Evolutionary conservation across 2,329 filamentous ascomycete genomes (phyloP).

Genomic region (Chaetomium sp.): DNA sequence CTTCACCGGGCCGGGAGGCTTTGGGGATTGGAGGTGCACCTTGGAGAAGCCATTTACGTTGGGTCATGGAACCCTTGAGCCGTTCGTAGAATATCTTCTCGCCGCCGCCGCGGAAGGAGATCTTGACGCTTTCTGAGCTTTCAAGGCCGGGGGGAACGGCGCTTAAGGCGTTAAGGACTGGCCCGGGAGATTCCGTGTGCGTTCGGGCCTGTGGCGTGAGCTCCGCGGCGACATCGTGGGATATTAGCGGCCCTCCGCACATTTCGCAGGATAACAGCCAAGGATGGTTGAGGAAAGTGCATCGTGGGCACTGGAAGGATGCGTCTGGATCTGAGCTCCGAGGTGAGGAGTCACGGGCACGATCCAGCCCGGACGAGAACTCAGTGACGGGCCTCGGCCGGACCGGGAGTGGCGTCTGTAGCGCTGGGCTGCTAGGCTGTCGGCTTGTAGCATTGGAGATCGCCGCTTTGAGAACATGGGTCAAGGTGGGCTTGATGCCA

Average conservation of each 20-base stretch:
- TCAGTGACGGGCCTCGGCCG: constrained; percentile 35
- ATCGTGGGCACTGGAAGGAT: constrained; percentile 74
- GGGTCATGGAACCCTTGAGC: constrained; percentile 82
- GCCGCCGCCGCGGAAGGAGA: constrained; percentile 88
- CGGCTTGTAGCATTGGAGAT: constrained; percentile 73
- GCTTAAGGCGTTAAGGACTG: constrained; percentile 54
- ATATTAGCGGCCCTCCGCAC: constrained; percentile 75
- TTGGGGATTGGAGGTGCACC: constrained; percentile 85
- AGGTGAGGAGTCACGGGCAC: constrained; percentile 20
- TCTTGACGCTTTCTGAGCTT: constrained; percentile 75
- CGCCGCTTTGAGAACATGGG: constrained; percentile 81
- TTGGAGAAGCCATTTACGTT: constrained; percentile 93
- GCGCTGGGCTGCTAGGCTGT: constrained; percentile 35
- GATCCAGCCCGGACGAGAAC: constrained; percentile 23
- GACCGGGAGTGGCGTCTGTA: constrained; percentile 39
- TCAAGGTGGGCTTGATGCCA: constrained; percentile 85
- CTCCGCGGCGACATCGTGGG: constrained; percentile 49
- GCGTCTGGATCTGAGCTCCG: constrained; percentile 41
- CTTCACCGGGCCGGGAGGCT: constrained; percentile 49
- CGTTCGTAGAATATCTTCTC: constrained; percentile 89
- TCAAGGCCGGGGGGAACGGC: constrained; percentile 48
- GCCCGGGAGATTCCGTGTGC: constrained; percentile 77
- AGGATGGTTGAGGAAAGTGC: constrained; percentile 92
- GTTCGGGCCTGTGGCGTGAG: constrained; percentile 44
- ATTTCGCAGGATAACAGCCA: constrained; percentile 87